Evolutionary conservation across 1,284 basidiomycete species (phyloP).

Genomic region (Entoloma clypeatum): DNA sequence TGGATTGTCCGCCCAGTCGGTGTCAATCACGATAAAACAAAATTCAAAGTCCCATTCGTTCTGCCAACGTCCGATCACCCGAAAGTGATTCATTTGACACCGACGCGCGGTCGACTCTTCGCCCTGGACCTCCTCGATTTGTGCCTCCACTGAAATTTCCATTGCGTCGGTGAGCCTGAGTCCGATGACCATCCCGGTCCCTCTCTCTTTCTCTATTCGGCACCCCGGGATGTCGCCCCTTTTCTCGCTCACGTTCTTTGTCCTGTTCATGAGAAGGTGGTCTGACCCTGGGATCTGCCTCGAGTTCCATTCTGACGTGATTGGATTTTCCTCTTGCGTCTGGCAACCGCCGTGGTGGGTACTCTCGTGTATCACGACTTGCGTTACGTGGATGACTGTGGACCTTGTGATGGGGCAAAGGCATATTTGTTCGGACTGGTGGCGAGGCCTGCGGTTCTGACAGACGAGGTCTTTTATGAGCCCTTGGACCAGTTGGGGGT

Average conservation of each 20-base stretch:
- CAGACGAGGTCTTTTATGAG: constrained; percentile 70
- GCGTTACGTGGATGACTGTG: constrained; percentile 18
- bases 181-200: constrained; percentile 25
- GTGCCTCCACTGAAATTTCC: constrained; percentile 28
- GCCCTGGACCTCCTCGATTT: constrained; percentile 19
- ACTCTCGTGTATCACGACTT: constrained; percentile 25
- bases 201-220: constrained; percentile 34
- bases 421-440: constrained; percentile 26
- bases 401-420: constrained; percentile 30
- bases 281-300: constrained; percentile 44
- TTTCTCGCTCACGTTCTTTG: constrained; percentile 35
- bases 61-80: constrained; percentile 73
- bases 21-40: neutral
- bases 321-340: constrained; percentile 33
- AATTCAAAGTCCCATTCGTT: constrained; percentile 66
- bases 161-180: constrained; percentile 32
- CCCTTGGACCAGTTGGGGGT: constrained; percentile 71
- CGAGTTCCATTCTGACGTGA: constrained; percentile 53
- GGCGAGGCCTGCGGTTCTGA: constrained; percentile 51
- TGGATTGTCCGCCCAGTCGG: constrained; percentile 8
- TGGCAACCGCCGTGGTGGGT: constrained; percentile 36
- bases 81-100: constrained; percentile 26
- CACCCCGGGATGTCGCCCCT: constrained; percentile 36
- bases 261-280: constrained; percentile 33
- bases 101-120: constrained; percentile 19